phyloP scores from a whole-genome alignment of 2,329 filamentous ascomycete species.

The Colletotrichum sp. region DNA sequence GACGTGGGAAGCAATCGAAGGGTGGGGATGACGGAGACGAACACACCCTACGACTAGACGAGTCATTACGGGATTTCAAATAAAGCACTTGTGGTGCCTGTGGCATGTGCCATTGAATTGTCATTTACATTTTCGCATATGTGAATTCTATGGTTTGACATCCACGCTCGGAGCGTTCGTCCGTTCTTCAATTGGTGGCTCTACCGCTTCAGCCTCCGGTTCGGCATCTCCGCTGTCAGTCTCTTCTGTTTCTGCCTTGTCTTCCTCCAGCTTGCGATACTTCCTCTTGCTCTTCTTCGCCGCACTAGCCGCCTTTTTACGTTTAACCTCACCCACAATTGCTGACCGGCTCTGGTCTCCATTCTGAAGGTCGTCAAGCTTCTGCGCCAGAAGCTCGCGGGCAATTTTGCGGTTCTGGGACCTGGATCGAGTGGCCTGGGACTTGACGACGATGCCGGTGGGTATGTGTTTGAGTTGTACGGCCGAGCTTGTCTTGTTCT shows the following conservation, averaged over 20 bases:
- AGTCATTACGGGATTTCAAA: not conserved
- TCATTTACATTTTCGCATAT: not conserved
- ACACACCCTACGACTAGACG: not conserved
- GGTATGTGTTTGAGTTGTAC: constrained; percentile 91
- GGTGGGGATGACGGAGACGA: not conserved
- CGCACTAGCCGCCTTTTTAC: constrained; percentile 75
- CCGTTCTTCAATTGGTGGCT: not conserved
- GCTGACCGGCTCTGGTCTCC: constrained; percentile 72
- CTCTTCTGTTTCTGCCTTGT: constrained; percentile 35
- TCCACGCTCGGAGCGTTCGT: not conserved
- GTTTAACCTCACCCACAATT: constrained; percentile 67
- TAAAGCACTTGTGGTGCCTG: not conserved
- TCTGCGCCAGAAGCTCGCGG: constrained; percentile 75
- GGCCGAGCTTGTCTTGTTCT: constrained; percentile 96
- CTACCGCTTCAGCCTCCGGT: constrained; percentile 17
- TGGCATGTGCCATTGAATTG: not conserved
- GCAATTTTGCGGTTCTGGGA: constrained; percentile 89
- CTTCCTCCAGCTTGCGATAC: constrained; percentile 67
- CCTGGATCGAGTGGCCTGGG: constrained; percentile 86
- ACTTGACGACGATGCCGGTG: constrained; percentile 93
- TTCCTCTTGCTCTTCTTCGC: constrained; percentile 85
- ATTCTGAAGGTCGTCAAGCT: constrained; percentile 73
- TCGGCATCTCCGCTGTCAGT: constrained; percentile 12
- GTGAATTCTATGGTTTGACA: constrained; percentile 16
- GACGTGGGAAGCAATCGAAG: not conserved